phyloP scores from a whole-genome alignment of 1,284 basidiomycete species.

The Agaricales sp. region DNA sequence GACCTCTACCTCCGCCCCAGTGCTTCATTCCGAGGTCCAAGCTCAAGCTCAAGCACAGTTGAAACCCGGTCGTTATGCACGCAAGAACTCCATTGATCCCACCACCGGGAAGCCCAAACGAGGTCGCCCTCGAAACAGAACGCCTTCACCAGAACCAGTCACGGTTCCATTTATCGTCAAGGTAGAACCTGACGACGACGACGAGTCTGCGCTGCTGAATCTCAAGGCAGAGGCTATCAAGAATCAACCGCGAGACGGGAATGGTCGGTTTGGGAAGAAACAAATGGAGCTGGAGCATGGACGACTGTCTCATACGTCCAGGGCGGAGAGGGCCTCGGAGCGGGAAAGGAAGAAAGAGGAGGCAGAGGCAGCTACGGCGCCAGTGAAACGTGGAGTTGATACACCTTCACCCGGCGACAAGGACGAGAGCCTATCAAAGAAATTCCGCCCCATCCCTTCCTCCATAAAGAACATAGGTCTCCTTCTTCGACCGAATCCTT shows the following conservation, averaged over 20 bases:
- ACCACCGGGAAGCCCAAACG: constrained; percentile 17
- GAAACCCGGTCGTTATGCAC: too few species aligned
- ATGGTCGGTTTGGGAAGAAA: constrained; percentile 43
- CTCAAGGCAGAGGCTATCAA: constrained; percentile 35
- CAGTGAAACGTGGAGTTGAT: too few species aligned
- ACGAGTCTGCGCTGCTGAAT: constrained; percentile 19
- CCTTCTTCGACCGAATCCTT: too few species aligned
- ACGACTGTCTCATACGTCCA: neutral
- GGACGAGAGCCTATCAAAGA: too few species aligned
- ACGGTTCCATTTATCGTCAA: constrained; percentile 7
- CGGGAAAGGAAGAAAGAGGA: constrained; percentile 15
- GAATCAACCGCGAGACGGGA: constrained; percentile 35
- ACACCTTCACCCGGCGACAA: too few species aligned
- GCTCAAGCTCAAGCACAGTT: constrained; percentile 23
- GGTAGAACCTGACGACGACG: constrained; percentile 13
- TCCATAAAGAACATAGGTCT: too few species aligned
- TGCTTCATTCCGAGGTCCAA: constrained; percentile 26
- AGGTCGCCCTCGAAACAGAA: constrained; percentile 17
- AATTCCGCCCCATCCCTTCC: too few species aligned
- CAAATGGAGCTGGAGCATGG: constrained; percentile 8
- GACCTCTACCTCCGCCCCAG: constrained; percentile 19
- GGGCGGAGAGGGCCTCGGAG: constrained; percentile 10
- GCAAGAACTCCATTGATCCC: constrained; percentile 20
- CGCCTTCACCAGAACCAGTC: constrained; percentile 3
- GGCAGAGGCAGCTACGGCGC: too few species aligned